These are phyloP conservation scores for Posidonia australis DNA, from an alignment of 106 monocot genomes.

Conservation along the genomic window DNA sequence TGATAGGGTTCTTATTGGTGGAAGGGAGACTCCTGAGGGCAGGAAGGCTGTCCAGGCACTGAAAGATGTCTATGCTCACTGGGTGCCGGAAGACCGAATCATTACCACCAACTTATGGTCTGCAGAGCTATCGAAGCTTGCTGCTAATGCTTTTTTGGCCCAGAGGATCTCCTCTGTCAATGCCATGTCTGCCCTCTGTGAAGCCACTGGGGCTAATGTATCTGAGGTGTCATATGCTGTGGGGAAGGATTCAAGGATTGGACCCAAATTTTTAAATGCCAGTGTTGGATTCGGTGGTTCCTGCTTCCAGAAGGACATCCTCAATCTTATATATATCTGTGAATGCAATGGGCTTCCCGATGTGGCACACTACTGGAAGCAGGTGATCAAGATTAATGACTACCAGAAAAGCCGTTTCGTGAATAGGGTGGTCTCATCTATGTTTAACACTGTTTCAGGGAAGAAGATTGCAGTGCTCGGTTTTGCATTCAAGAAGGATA, in stretches of 20 bases:
- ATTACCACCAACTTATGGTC: constrained; percentile 40
- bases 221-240: constrained; percentile 34
- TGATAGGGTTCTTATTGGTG: constrained; percentile 38
- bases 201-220: constrained; percentile 35
- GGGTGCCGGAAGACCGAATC: constrained; percentile 35
- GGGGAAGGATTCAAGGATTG: constrained; percentile 38
- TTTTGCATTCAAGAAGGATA: constrained; percentile 48
- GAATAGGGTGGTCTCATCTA: constrained; percentile 31
- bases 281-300: constrained; percentile 46
- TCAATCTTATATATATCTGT: constrained; percentile 41
- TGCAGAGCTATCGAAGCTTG: constrained; percentile 38
- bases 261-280: constrained; percentile 33
- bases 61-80: constrained; percentile 33
- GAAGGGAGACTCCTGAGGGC: constrained; percentile 35
- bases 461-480: constrained; percentile 40
- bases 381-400: constrained; percentile 40
- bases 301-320: constrained; percentile 45
- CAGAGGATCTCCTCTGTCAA: constrained; percentile 42
- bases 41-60: constrained; percentile 29
- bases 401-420: constrained; percentile 41
- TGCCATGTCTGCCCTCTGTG: constrained; percentile 35
- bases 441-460: constrained; percentile 34
- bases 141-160: constrained; percentile 37
- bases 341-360: constrained; percentile 40
- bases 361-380: constrained; percentile 45